Evolutionary conservation across 2,329 filamentous ascomycete species (phyloP).

Genomic region (Penicillium decumbens): DNA sequence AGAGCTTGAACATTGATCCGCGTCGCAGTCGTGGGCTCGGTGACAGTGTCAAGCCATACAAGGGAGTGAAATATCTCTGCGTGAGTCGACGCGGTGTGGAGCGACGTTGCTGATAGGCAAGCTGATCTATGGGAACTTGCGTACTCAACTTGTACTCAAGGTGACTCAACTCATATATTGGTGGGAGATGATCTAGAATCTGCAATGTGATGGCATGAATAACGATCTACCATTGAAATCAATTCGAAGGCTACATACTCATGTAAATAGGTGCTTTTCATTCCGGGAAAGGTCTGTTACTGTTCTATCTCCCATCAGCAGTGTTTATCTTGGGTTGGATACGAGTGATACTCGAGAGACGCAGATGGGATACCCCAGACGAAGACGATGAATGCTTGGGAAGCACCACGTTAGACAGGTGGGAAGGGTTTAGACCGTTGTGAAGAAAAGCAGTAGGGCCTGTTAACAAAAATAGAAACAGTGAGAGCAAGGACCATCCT

Average conservation of each 20-base stretch:
- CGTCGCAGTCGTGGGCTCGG: conserved; percentile 80
- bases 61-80: conserved; percentile 96
- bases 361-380: no score
- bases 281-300: no score
- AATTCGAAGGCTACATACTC: not conserved
- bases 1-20: conserved; percentile 59
- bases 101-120: conserved; percentile 31
- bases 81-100: conserved; percentile 56
- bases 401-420: no score
- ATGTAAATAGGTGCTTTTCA: no score
- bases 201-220: not conserved
- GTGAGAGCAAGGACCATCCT: no score
- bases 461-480: no score
- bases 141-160: not conserved
- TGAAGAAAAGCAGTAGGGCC: no score
- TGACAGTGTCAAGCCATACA: conserved; percentile 88
- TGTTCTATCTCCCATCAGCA: no score
- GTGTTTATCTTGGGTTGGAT: no score
- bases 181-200: not conserved
- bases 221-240: conserved; percentile 6
- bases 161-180: not conserved
- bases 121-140: not conserved
- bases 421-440: no score
- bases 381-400: no score
- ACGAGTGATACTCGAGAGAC: no score